These are phyloP conservation scores for Rhizoclosmatium globosum DNA, from an alignment of 192 early-diverging fungal genomes.

Conservation along the genomic window DNA sequence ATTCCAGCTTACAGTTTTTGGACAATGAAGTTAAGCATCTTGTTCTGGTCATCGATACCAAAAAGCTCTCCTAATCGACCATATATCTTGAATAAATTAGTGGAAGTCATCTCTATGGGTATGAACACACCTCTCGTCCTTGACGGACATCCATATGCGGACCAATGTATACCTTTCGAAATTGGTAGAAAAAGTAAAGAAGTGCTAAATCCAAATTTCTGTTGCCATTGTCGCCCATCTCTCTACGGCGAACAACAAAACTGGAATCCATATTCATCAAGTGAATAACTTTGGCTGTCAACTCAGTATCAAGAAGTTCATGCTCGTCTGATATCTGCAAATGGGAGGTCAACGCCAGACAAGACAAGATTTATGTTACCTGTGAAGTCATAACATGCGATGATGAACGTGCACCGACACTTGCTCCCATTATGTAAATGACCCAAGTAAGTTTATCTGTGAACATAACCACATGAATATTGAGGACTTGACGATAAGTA, in stretches of 20 bases:
- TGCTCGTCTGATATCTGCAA: constrained; percentile 81
- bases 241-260: constrained; percentile 49
- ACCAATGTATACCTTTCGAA: constrained; percentile 83
- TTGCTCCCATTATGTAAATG: constrained; percentile 76
- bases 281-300: constrained; percentile 37
- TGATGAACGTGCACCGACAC: constrained; percentile 70
- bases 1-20: constrained; percentile 65
- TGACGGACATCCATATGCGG: constrained; percentile 23
- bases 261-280: constrained; percentile 74
- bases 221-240: constrained; percentile 41
- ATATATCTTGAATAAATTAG: constrained; percentile 73
- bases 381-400: background rate
- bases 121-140: constrained; percentile 61
- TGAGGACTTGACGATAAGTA: background rate
- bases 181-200: constrained; percentile 79
- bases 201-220: constrained; percentile 81
- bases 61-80: constrained; percentile 68
- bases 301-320: constrained; percentile 75
- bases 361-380: background rate
- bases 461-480: background rate
- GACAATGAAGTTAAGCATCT: constrained; percentile 70
- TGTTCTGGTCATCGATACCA: constrained; percentile 66
- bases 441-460: constrained; percentile 79
- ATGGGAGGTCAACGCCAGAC: constrained; percentile 50
- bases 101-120: constrained; percentile 78